Conservation (phyloP, 2,329 filamentous ascomycete genomes). For the Chaetomiaceae sp. region DNA sequence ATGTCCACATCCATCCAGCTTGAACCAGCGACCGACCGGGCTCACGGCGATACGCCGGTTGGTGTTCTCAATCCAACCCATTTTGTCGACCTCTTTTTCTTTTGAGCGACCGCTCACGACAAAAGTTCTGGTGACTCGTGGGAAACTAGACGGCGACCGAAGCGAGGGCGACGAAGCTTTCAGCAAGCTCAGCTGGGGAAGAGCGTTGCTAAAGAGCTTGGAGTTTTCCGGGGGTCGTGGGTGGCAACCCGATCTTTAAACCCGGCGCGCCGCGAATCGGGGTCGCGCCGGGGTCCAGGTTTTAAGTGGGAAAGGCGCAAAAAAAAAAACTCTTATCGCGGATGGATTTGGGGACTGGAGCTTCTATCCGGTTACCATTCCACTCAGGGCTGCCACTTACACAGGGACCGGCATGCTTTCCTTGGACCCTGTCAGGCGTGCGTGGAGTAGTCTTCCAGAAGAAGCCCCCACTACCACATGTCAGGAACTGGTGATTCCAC, state of each 20-base stretch:
- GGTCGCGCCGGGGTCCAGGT: neutral
- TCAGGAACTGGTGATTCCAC: no score
- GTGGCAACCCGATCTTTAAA: conserved; percentile 11
- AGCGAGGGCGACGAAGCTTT: conserved; percentile 1
- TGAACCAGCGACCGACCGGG: conserved; percentile 67
- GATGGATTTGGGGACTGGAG: no score
- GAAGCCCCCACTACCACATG: no score
- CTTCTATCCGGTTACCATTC: no score
- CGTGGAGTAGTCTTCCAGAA: no score
- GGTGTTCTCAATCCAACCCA: conserved; percentile 47
- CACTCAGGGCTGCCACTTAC: no score
- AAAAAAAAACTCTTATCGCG: no score
- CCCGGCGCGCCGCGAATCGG: neutral
- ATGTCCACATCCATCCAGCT: conserved; percentile 77
- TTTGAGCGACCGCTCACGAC: neutral
- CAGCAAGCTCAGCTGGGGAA: conserved; percentile 3
- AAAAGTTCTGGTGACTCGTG: no score
- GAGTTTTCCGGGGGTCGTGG: neutral
- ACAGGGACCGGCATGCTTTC: no score
- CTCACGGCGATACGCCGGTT: conserved; percentile 60
- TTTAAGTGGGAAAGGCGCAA: conserved; percentile 5
- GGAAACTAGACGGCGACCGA: no score
- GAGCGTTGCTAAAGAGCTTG: conserved; percentile 6
- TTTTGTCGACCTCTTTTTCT: conserved; percentile 26
- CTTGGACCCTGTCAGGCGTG: no score